These are phyloP conservation scores for Solanum arcanum DNA, from an alignment of 257 asterid species.

Conservation along the genomic window DNA sequence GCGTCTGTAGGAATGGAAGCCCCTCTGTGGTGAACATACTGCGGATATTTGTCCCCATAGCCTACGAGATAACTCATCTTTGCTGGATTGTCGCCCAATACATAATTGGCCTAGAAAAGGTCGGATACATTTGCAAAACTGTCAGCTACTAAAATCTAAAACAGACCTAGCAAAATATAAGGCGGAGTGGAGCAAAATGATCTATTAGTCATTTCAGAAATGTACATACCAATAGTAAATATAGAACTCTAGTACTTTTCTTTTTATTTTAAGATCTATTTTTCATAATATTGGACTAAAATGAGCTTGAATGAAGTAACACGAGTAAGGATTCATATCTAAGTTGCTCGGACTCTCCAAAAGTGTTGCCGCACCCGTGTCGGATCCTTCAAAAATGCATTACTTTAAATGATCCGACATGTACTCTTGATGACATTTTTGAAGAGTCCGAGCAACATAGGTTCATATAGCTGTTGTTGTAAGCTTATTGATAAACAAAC, in stretches of 20 bases:
- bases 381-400: too few relatives aligned
- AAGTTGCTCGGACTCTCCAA: too few relatives aligned
- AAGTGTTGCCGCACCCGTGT: too few relatives aligned
- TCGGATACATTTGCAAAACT: background rate
- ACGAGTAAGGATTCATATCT: background rate
- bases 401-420: too few relatives aligned
- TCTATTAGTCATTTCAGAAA: background rate
- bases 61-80: constrained; percentile 80
- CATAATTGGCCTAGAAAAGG: constrained; percentile 51
- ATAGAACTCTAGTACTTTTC: background rate
- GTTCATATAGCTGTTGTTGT: background rate
- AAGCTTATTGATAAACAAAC: background rate
- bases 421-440: too few relatives aligned
- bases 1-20: constrained; percentile 66
- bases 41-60: constrained; percentile 63
- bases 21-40: constrained; percentile 86
- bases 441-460: too few relatives aligned
- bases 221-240: background rate
- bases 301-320: background rate
- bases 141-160: background rate
- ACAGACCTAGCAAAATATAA: background rate
- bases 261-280: background rate
- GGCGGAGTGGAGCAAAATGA: background rate
- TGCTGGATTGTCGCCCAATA: constrained; percentile 69
- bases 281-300: background rate